Percentiles rank a stretch among this genome's conserved stretches.
Conservation (phyloP, 1,139 yeast genomes). For the Ashbya aceris region DNA sequence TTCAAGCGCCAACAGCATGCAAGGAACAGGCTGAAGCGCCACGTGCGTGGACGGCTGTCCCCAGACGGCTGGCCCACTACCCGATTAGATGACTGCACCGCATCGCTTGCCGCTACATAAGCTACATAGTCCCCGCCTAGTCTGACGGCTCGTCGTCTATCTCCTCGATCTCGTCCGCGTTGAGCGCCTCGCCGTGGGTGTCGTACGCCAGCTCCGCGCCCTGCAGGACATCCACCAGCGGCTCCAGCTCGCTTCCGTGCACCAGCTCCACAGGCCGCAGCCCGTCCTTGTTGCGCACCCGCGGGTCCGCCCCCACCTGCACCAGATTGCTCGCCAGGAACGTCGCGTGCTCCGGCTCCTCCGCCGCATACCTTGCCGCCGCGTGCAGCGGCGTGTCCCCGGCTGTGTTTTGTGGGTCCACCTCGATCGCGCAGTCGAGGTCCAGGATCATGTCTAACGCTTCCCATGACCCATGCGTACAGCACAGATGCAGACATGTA, state of each 20-base stretch:
- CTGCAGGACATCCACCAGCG: slow-evolving; percentile 54
- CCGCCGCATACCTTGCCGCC: slow-evolving; percentile 66
- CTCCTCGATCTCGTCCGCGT: slow-evolving; percentile 22
- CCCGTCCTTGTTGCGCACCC: slow-evolving; percentile 45
- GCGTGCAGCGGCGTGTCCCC: slow-evolving; percentile 87
- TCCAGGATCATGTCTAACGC: slow-evolving; percentile 76
- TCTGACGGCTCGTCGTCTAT: slow-evolving; percentile 24
- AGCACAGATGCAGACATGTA: slow-evolving; percentile 73
- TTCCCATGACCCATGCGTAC: slow-evolving; percentile 76
- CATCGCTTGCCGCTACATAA: neutral
- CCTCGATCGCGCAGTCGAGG: slow-evolving; percentile 74
- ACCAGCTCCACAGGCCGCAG: slow-evolving; percentile 71
- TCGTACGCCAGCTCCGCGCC: slow-evolving; percentile 70
- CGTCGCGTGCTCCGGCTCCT: slow-evolving; percentile 80
- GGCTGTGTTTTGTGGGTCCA: slow-evolving; percentile 68
- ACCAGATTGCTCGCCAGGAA: slow-evolving; percentile 72
- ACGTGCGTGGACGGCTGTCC: slow-evolving; percentile 13
- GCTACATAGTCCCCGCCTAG: neutral
- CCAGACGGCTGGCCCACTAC: slow-evolving; percentile 28
- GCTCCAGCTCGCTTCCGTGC: slow-evolving; percentile 39
- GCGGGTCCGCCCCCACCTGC: slow-evolving; percentile 89
- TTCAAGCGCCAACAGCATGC: slow-evolving; percentile 17
- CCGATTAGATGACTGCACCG: slow-evolving; percentile 15
- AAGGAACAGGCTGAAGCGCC: slow-evolving; percentile 14
- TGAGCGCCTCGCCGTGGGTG: slow-evolving; percentile 19